These are phyloP conservation scores for Globisporangium uncinulatum DNA, from an alignment of 352 stramenopile species.

Conservation along the genomic window DNA sequence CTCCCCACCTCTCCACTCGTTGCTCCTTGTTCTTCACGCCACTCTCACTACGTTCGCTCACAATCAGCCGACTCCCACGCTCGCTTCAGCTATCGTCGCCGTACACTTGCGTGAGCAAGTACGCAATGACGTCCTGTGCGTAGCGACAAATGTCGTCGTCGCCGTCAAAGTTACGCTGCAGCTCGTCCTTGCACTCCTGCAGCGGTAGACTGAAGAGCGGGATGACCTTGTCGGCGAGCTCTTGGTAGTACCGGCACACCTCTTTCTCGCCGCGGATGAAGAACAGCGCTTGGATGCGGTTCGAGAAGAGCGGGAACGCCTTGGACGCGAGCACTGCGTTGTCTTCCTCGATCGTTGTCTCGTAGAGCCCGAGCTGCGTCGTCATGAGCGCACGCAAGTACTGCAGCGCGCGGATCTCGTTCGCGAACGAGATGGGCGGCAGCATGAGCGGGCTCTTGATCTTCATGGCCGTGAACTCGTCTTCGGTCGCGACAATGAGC, in stretches of 20 bases:
- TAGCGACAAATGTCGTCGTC: slow-evolving; percentile 84
- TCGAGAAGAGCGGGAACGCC: slow-evolving; percentile 78
- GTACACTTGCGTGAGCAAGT: slow-evolving; percentile 84
- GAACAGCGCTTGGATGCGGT: slow-evolving; percentile 84
- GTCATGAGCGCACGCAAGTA: slow-evolving; percentile 75
- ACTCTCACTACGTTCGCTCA: background rate
- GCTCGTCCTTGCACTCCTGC: slow-evolving; percentile 55
- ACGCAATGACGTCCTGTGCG: slow-evolving; percentile 82
- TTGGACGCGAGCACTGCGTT: slow-evolving; percentile 77
- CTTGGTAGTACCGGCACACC: slow-evolving; percentile 78
- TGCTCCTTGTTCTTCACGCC: too few relatives aligned
- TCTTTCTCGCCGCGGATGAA: slow-evolving; percentile 89
- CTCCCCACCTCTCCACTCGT: too few relatives aligned
- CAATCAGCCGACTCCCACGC: background rate
- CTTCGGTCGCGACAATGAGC: slow-evolving; percentile 76
- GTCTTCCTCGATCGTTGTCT: slow-evolving; percentile 85
- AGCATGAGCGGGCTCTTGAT: slow-evolving; percentile 72
- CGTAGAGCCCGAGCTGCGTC: slow-evolving; percentile 75
- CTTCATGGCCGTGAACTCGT: slow-evolving; percentile 84
- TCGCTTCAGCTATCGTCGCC: slow-evolving; percentile 42
- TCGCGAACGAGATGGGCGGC: slow-evolving; percentile 79
- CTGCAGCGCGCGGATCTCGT: slow-evolving; percentile 74
- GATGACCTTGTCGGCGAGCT: slow-evolving; percentile 77
- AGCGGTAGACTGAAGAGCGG: slow-evolving; percentile 78
- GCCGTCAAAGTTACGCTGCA: slow-evolving; percentile 68